Percentiles rank a stretch among this genome's conserved stretches.
Conservation (phyloP, 2,329 filamentous ascomycete genomes). For the Sclerotinia trifoliorum region DNA sequence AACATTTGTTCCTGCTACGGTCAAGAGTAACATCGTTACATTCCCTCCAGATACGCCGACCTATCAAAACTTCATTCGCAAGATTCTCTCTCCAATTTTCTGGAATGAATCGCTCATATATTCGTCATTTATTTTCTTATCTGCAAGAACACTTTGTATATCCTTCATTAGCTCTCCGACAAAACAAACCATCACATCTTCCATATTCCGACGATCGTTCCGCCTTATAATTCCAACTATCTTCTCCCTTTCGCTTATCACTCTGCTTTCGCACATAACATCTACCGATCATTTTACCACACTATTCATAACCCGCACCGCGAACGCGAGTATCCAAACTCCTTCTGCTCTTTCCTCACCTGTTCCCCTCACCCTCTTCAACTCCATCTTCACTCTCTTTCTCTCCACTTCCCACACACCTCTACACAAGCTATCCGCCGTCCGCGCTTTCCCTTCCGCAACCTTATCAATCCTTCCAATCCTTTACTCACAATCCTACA, state of each 20-base stretch:
- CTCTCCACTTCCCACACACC: conserved; percentile 42
- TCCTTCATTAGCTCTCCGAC: conserved; percentile 44
- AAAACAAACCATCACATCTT: conserved; percentile 42
- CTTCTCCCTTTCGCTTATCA: conserved; percentile 44
- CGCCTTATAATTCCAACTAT: conserved; percentile 45
- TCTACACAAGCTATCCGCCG: conserved; percentile 44
- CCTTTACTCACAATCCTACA: conserved; percentile 49
- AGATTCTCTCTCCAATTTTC: conserved; percentile 45
- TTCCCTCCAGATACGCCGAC: conserved; percentile 41
- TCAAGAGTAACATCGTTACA: conserved; percentile 31
- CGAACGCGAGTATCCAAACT: conserved; percentile 42
- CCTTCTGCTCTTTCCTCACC: conserved; percentile 38
- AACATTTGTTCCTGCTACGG: conserved; percentile 46
- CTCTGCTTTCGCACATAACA: conserved; percentile 40
- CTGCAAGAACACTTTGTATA: conserved; percentile 44
- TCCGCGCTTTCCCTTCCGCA: conserved; percentile 45
- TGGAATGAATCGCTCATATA: conserved; percentile 49
- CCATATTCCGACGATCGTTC: conserved; percentile 45
- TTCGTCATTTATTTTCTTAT: conserved; percentile 48
- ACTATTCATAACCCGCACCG: conserved; percentile 41
- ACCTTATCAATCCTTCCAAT: conserved; percentile 48
- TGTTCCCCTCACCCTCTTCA: conserved; percentile 46
- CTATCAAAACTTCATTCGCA: conserved; percentile 46
- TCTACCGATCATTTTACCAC: conserved; percentile 40
- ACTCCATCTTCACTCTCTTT: conserved; percentile 49